A percentile compares a stretch with the other conserved stretches of the same genome.
These are phyloP conservation scores for Hymenoscyphus infarciens DNA, from an alignment of 2,329 filamentous ascomycete species.

Conservation along the genomic window DNA sequence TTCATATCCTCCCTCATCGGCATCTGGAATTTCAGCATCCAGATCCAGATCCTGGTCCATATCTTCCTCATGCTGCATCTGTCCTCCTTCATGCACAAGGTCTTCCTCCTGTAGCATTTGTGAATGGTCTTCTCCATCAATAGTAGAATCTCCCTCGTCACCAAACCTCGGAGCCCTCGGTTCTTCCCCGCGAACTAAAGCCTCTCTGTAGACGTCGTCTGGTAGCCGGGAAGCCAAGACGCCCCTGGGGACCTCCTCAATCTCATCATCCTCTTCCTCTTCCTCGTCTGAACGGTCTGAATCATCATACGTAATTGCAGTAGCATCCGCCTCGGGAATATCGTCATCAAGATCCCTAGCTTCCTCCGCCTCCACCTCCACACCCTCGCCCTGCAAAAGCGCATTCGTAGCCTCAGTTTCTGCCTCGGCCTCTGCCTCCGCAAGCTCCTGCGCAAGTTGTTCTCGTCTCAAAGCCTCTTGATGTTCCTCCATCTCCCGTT, in stretches of 20 bases:
- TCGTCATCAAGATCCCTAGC: slow-evolving; percentile 67
- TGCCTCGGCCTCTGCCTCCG: slow-evolving; percentile 54
- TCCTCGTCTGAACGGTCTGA: slow-evolving; percentile 27
- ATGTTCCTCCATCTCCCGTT: slow-evolving; percentile 82
- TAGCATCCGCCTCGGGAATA: slow-evolving; percentile 58
- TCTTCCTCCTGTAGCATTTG: slow-evolving; percentile 63
- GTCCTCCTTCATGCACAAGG: slow-evolving; percentile 38
- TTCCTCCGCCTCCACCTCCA: slow-evolving; percentile 41
- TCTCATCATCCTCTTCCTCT: slow-evolving; percentile 34
- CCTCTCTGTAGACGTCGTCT: slow-evolving; percentile 61
- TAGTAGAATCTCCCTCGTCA: slow-evolving; percentile 45
- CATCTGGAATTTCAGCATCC: slow-evolving; percentile 68
- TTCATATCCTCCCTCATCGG: slow-evolving; percentile 63
- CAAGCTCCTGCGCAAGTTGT: slow-evolving; percentile 68
- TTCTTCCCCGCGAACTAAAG: slow-evolving; percentile 50
- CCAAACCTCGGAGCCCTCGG: slow-evolving; percentile 43
- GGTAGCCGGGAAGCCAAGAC: slow-evolving; percentile 43
- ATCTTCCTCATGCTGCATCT: slow-evolving; percentile 36
- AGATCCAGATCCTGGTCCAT: slow-evolving; percentile 66
- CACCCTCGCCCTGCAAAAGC: slow-evolving; percentile 35
- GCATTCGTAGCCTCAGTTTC: slow-evolving; percentile 41
- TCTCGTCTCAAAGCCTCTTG: slow-evolving; percentile 70
- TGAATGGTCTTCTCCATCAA: slow-evolving; percentile 54
- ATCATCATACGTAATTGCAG: slow-evolving; percentile 35
- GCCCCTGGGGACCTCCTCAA: slow-evolving; percentile 32